phyloP scores from a whole-genome alignment of 2,329 filamentous ascomycete genomes.

The Juglanconis oblonga region DNA sequence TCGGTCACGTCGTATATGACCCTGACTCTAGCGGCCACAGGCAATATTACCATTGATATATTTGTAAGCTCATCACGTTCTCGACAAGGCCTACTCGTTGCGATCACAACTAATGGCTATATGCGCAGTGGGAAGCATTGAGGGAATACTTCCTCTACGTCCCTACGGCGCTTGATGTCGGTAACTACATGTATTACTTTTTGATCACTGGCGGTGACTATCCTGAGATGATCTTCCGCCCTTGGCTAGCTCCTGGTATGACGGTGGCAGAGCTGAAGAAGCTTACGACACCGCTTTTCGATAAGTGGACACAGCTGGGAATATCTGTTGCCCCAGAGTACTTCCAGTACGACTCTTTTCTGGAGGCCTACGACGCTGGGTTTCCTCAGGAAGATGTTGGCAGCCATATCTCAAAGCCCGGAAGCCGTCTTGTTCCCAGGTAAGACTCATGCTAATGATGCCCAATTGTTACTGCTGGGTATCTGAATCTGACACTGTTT shows the following conservation, averaged over 20 bases:
- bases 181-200: constrained; percentile 40
- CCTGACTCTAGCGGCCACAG: constrained; percentile 30
- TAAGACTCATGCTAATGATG: no score
- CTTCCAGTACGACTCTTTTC: background rate
- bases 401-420: background rate
- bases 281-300: constrained; percentile 23
- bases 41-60: constrained; percentile 47
- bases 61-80: constrained; percentile 28
- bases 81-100: background rate
- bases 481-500: background rate
- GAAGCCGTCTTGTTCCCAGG: constrained; percentile 3
- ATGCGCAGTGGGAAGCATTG: constrained; percentile 39
- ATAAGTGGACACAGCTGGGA: background rate
- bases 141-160: constrained; percentile 45
- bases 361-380: background rate
- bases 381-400: background rate
- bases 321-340: background rate
- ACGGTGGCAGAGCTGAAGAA: background rate
- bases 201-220: background rate
- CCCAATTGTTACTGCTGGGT: no score
- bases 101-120: background rate
- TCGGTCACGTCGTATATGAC: background rate
- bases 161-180: constrained; percentile 43
- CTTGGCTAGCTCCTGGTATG: constrained; percentile 11
- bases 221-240: constrained; percentile 3